These are phyloP conservation scores for Kodamaea restingae DNA, from an alignment of 805 yeast genomes.

Conservation along the genomic window DNA sequence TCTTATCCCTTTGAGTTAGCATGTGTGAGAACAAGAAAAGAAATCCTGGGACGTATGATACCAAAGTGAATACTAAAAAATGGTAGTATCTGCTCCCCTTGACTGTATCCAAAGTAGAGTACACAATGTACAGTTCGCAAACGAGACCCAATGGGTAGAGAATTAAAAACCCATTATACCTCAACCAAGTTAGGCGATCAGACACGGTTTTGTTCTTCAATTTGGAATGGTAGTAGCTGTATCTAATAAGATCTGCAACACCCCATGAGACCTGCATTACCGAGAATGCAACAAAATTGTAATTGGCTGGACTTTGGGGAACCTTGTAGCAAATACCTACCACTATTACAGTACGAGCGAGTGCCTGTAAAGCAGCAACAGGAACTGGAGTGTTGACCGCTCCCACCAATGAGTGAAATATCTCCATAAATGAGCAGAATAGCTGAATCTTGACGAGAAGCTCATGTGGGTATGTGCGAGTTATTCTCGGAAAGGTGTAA, in stretches of 20 bases:
- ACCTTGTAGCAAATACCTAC: constrained; percentile 75
- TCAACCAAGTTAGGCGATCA: constrained; percentile 54
- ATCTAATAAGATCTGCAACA: constrained; percentile 87
- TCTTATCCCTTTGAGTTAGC: constrained; percentile 83
- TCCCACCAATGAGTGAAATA: constrained; percentile 73
- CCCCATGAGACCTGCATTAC: constrained; percentile 77
- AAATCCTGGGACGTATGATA: constrained; percentile 81
- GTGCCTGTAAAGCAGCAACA: constrained; percentile 84
- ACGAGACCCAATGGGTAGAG: constrained; percentile 90
- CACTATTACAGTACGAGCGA: constrained; percentile 77
- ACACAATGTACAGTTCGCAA: constrained; percentile 70
- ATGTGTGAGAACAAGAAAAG: constrained; percentile 81
- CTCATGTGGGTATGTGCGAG: constrained; percentile 22
- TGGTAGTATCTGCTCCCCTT: constrained; percentile 51
- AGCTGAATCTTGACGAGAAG: constrained; percentile 61
- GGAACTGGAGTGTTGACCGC: constrained; percentile 79
- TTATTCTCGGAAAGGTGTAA: background rate
- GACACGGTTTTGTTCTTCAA: constrained; percentile 51
- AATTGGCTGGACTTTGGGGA: constrained; percentile 66
- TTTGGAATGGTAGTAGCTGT: constrained; percentile 78
- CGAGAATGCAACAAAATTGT: constrained; percentile 37
- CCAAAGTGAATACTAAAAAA: constrained; percentile 52
- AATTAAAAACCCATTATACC: constrained; percentile 79
- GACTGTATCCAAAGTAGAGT: constrained; percentile 52
- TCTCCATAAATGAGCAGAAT: constrained; percentile 50